Percentiles rank a stretch among this genome's conserved stretches.
These are phyloP conservation scores for Hypholoma sublateritium DNA, from an alignment of 768 basidiomycete genomes.

Conservation along the genomic window DNA sequence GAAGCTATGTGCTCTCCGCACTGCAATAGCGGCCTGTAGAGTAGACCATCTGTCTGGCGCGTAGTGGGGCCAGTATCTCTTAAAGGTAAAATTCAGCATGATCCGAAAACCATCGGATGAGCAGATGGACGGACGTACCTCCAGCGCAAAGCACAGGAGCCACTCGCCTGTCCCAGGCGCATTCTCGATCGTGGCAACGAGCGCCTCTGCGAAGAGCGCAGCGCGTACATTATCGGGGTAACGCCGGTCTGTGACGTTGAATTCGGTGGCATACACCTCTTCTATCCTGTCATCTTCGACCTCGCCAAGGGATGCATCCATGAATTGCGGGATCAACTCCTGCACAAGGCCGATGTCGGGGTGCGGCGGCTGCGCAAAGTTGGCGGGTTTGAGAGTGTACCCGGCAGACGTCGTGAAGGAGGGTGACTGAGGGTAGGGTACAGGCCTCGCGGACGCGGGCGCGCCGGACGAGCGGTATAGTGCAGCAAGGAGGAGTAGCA, in stretches of 20 bases:
- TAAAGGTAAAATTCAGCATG: not conserved
- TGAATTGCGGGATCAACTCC: slow-evolving; percentile 45
- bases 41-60: slow-evolving; percentile 37
- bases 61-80: slow-evolving; percentile 53
- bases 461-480: slow-evolving; percentile 24
- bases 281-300: slow-evolving; percentile 46
- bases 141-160: slow-evolving; percentile 46
- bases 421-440: slow-evolving; percentile 7
- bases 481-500: slow-evolving; percentile 50
- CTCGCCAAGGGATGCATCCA: slow-evolving; percentile 46
- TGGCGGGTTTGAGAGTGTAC: slow-evolving; percentile 4
- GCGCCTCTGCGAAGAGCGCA: slow-evolving; percentile 42
- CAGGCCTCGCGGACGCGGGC: slow-evolving; percentile 2
- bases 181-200: slow-evolving; percentile 53
- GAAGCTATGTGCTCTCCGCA: slow-evolving; percentile 42
- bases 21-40: slow-evolving; percentile 44
- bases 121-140: slow-evolving; percentile 36
- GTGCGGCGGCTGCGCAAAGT: slow-evolving; percentile 17
- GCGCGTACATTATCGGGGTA: slow-evolving; percentile 31
- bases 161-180: slow-evolving; percentile 44
- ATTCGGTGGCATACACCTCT: slow-evolving; percentile 46
- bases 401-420: slow-evolving; percentile 9
- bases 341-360: slow-evolving; percentile 23
- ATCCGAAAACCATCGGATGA: not conserved
- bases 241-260: slow-evolving; percentile 33